Base-by-base conservation (phyloP, 2,329 filamentous ascomycete genomes). In the Cladophialophora carrionii region DNA sequence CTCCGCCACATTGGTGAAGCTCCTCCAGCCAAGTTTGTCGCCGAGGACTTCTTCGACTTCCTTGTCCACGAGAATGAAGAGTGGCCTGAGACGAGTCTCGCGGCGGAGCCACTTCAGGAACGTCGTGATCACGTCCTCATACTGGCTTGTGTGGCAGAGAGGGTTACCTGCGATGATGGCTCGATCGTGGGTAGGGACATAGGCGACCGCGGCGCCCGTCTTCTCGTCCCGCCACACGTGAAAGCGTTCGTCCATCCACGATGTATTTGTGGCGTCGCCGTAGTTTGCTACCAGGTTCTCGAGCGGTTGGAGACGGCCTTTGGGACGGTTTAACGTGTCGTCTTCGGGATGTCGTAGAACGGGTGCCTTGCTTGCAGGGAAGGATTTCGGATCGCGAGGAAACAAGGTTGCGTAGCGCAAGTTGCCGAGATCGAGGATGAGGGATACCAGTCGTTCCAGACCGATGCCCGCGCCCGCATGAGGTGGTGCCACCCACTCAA, bases 211-310 rank as follows among this genome's bases (percentile, higher is more conserved):
- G 0, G 90, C 91, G 48, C 91, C 91, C 1, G 88, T 91, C 26
- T 80, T 76, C 1, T 83, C 77, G 73, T 94, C 89, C 26, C 90
- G 87, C 89, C 90, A 95, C 61, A 92, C 86, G 67, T 89, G 81
- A 73, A 91, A 94, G 12, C 90, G 85, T n/a, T 90, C 88, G 74
- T 94, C 91, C 4, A 93, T 83, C 90, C 90, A 94, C 0, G 90
- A 91, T 0, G 91, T 95, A 76, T 94, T 94, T 68, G 90, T 90
- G 1, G 91, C 90, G 74, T 94, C 91, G 68, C 91, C 91, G 71
- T 95, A 95, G 77, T 94, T 95, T 74, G 90, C 90, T 75, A 94
- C 93, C 56, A 94, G 87, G 75, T 93, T 89, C 75, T 92, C 89
- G 1, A 95, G 75, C 0, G 89, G 82, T 43, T 58, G 67, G 31